phyloP scores from a whole-genome alignment of 2,329 filamentous ascomycete genomes.

The Sporothrix phasma region DNA sequence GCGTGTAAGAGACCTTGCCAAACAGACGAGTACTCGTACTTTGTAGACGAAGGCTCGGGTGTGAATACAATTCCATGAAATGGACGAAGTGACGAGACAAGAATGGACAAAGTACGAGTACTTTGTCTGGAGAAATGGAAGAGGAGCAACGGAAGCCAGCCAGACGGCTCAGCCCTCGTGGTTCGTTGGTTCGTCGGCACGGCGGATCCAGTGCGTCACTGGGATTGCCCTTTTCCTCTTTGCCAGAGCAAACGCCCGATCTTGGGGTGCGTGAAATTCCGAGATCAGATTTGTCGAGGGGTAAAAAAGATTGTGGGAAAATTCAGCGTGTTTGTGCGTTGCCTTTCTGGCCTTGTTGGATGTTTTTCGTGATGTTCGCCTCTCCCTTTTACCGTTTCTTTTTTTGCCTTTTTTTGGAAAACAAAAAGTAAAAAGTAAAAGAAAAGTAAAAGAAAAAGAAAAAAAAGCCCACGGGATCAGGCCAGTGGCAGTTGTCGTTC shows the following conservation, averaged over 20 bases:
- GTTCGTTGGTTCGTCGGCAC: background rate
- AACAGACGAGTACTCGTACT: background rate
- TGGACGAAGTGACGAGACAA: background rate
- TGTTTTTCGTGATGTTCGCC: background rate
- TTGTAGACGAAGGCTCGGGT: too few species aligned
- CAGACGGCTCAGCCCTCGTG: background rate
- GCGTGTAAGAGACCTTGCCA: background rate
- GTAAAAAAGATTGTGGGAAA: background rate
- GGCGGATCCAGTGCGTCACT: conserved; percentile 2
- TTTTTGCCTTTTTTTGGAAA: background rate
- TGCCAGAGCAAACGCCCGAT: background rate
- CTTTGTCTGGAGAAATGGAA: background rate
- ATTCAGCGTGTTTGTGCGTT: background rate
- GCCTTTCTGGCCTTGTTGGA: too few species aligned
- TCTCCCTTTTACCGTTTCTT: too few species aligned
- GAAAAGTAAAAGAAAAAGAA: too few species aligned
- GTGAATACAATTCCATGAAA: background rate
- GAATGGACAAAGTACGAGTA: too few species aligned
- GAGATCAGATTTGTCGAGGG: background rate
- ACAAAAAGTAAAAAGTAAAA: too few species aligned
- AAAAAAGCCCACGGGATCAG: background rate
- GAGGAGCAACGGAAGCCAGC: background rate
- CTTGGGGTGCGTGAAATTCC: background rate
- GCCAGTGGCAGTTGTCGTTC: background rate
- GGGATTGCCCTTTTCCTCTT: background rate